Evolutionary conservation across 768 basidiomycete genomes (phyloP).

Genomic region (Tephrocybe rancida): DNA sequence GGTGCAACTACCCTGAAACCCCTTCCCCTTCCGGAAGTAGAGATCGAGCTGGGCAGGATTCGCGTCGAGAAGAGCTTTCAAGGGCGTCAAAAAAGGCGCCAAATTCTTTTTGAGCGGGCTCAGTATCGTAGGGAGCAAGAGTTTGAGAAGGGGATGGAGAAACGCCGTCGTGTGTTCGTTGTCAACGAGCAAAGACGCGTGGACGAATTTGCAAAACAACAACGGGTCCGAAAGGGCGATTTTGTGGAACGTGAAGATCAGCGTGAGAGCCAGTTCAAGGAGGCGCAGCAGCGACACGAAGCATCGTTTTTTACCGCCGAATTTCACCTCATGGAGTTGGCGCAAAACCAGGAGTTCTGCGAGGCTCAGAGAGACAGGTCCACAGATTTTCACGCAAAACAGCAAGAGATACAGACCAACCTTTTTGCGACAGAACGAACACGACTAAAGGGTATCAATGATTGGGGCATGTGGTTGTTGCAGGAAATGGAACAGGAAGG

Average conservation of each 20-base stretch:
- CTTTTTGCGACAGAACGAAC: neutral
- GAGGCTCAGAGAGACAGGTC: neutral
- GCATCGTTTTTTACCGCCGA: neutral
- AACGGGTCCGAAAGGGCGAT: neutral
- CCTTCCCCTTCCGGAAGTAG: neutral
- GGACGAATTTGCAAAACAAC: neutral
- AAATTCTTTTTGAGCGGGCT: neutral
- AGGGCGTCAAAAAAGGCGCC: neutral
- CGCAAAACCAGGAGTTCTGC: neutral
- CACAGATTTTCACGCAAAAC: neutral
- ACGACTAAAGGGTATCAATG: neutral
- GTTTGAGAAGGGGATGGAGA: neutral
- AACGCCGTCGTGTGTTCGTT: neutral
- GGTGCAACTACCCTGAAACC: neutral
- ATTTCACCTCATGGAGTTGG: neutral
- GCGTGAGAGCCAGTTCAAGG: neutral
- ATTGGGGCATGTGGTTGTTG: neutral
- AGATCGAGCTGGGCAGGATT: neutral
- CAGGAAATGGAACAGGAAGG: neutral
- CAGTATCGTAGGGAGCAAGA: neutral
- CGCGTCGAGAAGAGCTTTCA: neutral
- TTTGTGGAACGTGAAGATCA: neutral
- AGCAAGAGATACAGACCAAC: neutral
- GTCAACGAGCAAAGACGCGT: neutral
- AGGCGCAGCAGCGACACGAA: neutral